Evolutionary conservation across 192 early-diverging fungal species (phyloP), one percentile per base, ranked within the genome.

Genomic region (Neocallimastix lanati): DNA sequence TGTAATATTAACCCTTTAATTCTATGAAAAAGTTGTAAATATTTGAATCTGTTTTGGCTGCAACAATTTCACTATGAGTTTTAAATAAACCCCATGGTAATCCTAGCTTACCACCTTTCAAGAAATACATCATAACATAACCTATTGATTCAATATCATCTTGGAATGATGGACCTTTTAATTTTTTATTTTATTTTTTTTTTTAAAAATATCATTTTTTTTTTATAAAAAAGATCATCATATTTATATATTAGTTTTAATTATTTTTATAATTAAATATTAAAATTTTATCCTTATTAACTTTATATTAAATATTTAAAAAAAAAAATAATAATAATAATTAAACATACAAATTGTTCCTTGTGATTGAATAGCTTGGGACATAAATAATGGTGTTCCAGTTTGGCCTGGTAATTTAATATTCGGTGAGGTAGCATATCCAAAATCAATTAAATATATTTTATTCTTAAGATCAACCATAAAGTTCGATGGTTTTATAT

Each of bases 311-410:
- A n/a, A n/a, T n/a, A n/a, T n/a, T n/a, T n/a, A n/a, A n/a, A n/a
- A n/a, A n/a, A n/a, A n/a, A n/a, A n/a, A n/a, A n/a, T n/a, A n/a
- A n/a, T n/a, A n/a, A n/a, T n/a, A n/a, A n/a, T n/a, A n/a, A n/a
- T n/a, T n/a, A n/a, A n/a, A n/a, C 81, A 79, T 79, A 82, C 79
- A 82, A 16, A 78, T 80, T 15, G 83, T 80, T 58, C 83, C 83
- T 67, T 76, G 27, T 16, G 77, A 79, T 80, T 84, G 83, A 27
- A 84, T 78, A 21, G 35, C 37, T 37, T 37, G 29, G 11, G 83
- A 78, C 83, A 84, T 84, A 77, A 84, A 84, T 77, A 84, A 76
- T 58, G 83, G 83, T 77, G 83, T 84, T 4, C 83, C 83, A 28
- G 83, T 84, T 78, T 84, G 83, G 2, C 83, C 83, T 5, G 83